Evolutionary conservation across 148 eudicot species (phyloP).

Genomic region (Heliamphora exappendiculata): DNA sequence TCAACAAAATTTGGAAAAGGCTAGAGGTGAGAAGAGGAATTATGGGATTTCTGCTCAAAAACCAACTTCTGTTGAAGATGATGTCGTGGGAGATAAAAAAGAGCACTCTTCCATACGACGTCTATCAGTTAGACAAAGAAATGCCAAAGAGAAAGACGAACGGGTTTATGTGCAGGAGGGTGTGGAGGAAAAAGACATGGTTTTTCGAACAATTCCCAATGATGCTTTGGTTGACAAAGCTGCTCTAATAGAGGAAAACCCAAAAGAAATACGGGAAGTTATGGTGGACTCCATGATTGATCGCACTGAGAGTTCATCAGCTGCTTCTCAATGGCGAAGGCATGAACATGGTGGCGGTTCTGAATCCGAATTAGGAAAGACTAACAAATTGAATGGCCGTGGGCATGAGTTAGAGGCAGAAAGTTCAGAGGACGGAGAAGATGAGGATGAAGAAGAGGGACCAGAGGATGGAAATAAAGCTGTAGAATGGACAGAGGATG

Average conservation of each 20-base stretch:
- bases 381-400: conserved; percentile 2
- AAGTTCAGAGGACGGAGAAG: conserved; percentile 32
- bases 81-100: neutral
- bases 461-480: conserved; percentile 31
- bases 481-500: conserved; percentile 50
- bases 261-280: conserved; percentile 30
- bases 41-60: conserved; percentile 11
- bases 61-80: neutral
- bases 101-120: neutral
- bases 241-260: conserved; percentile 27
- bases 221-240: conserved; percentile 28
- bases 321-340: neutral
- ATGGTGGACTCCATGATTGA: conserved; percentile 12
- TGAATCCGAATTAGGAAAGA: conserved; percentile 9
- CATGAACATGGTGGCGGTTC: conserved; percentile 1
- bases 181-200: conserved; percentile 18
- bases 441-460: conserved; percentile 28
- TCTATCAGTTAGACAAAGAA: conserved; percentile 30
- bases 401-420: conserved; percentile 17
- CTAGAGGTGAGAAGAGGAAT: conserved; percentile 16
- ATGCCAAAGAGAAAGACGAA: conserved; percentile 14
- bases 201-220: conserved; percentile 7
- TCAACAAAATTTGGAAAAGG: conserved; percentile 7
- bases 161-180: conserved; percentile 1
- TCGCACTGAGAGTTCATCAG: conserved; percentile 9